Conservation (phyloP, 2,329 filamentous ascomycete species). For the Arthroderma sp. region DNA sequence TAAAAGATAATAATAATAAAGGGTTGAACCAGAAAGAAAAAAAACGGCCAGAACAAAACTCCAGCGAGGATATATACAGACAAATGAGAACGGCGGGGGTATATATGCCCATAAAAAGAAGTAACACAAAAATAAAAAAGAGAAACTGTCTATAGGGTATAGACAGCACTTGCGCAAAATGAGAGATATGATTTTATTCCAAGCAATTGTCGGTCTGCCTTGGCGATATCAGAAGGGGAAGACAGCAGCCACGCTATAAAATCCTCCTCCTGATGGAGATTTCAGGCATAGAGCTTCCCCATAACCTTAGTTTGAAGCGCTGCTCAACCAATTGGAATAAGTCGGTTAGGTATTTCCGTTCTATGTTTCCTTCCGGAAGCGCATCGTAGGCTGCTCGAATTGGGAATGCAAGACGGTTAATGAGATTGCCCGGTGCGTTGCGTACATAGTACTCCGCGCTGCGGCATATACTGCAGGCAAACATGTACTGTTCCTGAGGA, state of each 20-base stretch:
- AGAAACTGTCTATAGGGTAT: too few relatives aligned
- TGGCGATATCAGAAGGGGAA: slow-evolving; percentile 49
- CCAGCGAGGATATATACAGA: too few relatives aligned
- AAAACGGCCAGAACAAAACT: too few relatives aligned
- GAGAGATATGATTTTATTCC: too few relatives aligned
- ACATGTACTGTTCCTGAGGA: slow-evolving; percentile 15
- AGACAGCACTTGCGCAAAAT: too few relatives aligned
- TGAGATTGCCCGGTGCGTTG: slow-evolving; percentile 15
- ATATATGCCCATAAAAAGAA: too few relatives aligned
- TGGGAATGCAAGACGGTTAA: slow-evolving; percentile 19
- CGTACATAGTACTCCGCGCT: slow-evolving; percentile 19
- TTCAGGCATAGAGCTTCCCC: slow-evolving; percentile 4
- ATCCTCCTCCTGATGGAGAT: neutral
- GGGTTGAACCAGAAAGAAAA: too few relatives aligned
- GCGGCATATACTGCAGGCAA: slow-evolving; percentile 19
- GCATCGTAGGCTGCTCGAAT: slow-evolving; percentile 17
- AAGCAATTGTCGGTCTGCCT: slow-evolving; percentile 33
- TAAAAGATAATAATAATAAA: too few relatives aligned
- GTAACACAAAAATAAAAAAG: too few relatives aligned
- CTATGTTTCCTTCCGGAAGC: slow-evolving; percentile 16
- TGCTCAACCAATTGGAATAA: slow-evolving; percentile 11
- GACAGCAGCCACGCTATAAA: slow-evolving; percentile 18
- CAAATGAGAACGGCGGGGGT: too few relatives aligned
- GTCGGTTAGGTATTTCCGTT: slow-evolving; percentile 16
- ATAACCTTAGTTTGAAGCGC: slow-evolving; percentile 3